A percentile compares a stretch with the other conserved stretches of the same genome.
Evolutionary conservation across 148 eudicot genomes (phyloP).

Genomic region (Silene uniflora): DNA sequence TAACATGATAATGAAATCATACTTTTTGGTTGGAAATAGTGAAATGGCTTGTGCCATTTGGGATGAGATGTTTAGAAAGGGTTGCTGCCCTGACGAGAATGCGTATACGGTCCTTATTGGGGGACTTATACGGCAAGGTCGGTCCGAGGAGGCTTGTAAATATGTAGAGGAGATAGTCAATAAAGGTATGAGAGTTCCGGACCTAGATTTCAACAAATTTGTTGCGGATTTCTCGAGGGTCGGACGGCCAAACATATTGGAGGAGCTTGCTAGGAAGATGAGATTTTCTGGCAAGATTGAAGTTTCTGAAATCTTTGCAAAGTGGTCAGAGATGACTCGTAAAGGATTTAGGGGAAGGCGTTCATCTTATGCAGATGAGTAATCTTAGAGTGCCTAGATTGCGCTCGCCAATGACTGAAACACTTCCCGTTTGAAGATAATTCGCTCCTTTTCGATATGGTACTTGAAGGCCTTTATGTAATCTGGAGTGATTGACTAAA

Average conservation of each 20-base stretch:
- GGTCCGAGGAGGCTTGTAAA: constrained; percentile 67
- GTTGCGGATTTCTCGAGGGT: constrained; percentile 53
- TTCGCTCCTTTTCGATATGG: no score
- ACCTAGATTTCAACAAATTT: constrained; percentile 68
- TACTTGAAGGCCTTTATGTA: no score
- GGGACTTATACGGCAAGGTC: constrained; percentile 67
- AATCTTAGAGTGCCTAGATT: no score
- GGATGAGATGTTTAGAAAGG: constrained; percentile 74
- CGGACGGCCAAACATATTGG: constrained; percentile 56
- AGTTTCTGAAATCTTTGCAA: constrained; percentile 53
- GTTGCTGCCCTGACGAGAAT: constrained; percentile 91
- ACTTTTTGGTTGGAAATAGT: constrained; percentile 40
- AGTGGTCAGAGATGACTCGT: constrained; percentile 64
- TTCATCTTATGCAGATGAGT: constrained; percentile 16
- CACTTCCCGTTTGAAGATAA: not conserved
- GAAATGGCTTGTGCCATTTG: constrained; percentile 72
- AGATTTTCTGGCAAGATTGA: constrained; percentile 58
- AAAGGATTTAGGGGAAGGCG: constrained; percentile 31
- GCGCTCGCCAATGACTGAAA: no score
- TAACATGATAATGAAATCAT: constrained; percentile 85
- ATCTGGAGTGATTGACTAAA: no score
- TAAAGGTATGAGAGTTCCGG: constrained; percentile 87
- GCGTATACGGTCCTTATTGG: constrained; percentile 70
- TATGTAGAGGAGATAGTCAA: constrained; percentile 74
- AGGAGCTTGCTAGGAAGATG: constrained; percentile 69